Conservation (phyloP, 208 protist genomes). For the Acanthamoeba quina region DNA sequence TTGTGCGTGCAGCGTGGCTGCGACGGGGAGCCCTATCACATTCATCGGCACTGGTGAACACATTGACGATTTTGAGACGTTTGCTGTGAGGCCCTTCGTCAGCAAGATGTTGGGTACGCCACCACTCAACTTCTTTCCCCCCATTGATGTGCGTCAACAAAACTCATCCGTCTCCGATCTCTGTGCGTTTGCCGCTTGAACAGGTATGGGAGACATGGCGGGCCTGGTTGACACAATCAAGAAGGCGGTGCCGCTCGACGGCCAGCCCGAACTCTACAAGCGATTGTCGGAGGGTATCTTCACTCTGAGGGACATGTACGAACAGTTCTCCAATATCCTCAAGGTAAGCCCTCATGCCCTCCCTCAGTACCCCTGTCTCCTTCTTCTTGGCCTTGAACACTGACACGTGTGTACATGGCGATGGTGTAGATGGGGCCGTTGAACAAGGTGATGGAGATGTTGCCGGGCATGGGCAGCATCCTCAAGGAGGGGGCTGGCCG, state of each 20-base stretch:
- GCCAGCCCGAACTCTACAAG: constrained; percentile 92
- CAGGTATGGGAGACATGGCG: constrained; percentile 97
- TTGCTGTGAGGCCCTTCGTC: constrained; percentile 89
- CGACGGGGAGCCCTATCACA: constrained; percentile 97
- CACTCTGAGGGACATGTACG: constrained; percentile 97
- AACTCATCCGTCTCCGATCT: background rate
- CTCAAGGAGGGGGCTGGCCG: constrained; percentile 87
- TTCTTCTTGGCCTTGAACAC: background rate
- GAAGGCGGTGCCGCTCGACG: constrained; percentile 87
- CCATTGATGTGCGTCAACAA: no score
- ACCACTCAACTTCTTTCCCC: constrained; percentile 85
- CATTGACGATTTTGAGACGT: constrained; percentile 97
- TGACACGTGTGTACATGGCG: background rate
- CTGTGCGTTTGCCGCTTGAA: constrained; percentile 90
- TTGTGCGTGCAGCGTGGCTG: constrained; percentile 91
- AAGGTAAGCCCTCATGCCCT: constrained; percentile 94
- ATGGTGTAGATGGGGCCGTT: constrained; percentile 78
- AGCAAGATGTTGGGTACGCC: constrained; percentile 84
- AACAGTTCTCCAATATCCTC: constrained; percentile 96
- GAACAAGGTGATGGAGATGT: constrained; percentile 95
- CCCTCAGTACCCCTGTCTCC: background rate
- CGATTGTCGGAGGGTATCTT: constrained; percentile 95
- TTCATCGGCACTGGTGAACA: constrained; percentile 99
- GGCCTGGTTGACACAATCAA: constrained; percentile 95
- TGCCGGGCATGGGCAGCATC: constrained; percentile 92